Evolutionary conservation across 2,329 filamentous ascomycete genomes (phyloP).

Genomic region (Botryotinia narcissicola): DNA sequence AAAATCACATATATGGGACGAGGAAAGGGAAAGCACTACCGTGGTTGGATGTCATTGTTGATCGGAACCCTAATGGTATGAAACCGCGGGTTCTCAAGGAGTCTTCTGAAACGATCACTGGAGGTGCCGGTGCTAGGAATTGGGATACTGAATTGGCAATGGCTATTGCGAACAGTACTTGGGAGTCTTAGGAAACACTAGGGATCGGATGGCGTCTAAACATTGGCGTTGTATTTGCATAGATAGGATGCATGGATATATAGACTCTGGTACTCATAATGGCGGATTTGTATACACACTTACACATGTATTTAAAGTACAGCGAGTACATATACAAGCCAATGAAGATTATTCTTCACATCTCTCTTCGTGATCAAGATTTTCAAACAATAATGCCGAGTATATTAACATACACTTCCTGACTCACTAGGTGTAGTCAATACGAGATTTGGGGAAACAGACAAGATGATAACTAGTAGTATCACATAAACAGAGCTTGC

Average conservation of each 20-base stretch:
- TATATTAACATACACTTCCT: not conserved
- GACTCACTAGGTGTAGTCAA: not conserved
- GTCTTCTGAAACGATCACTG: not conserved
- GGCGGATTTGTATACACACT: not conserved
- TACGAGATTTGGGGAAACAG: fast-evolving
- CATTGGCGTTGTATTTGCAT: not conserved
- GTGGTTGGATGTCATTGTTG: constrained; percentile 15
- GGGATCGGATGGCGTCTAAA: not conserved
- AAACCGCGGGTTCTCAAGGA: not conserved
- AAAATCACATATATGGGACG: not conserved
- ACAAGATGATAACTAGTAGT: not conserved
- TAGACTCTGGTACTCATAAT: not conserved
- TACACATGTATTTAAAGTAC: not conserved
- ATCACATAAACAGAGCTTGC: not conserved
- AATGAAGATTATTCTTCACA: not conserved
- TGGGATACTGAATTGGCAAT: not conserved
- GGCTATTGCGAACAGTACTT: constrained; percentile 15
- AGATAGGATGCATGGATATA: not conserved
- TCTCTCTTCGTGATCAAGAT: not conserved
- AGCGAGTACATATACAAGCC: not conserved
- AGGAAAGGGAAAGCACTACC: not conserved
- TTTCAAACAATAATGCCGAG: not conserved
- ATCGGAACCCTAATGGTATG: not conserved
- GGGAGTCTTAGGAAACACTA: constrained; percentile 1
- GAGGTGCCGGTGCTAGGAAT: not conserved